These are phyloP conservation scores for Cercis canadensis DNA, from an alignment of 306 rosid species.

Conservation along the genomic window DNA sequence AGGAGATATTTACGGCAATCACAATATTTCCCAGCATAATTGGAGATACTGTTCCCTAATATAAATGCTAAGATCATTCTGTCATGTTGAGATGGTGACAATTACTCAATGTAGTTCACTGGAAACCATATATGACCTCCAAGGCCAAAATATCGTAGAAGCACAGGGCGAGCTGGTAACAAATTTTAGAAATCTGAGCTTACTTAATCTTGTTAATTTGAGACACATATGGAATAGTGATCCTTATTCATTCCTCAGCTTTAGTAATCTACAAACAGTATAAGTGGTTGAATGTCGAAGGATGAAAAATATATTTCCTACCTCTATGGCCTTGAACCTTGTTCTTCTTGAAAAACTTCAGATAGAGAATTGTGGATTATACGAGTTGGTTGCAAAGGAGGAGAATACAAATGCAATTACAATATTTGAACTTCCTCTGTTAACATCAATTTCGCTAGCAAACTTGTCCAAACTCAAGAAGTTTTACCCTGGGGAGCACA, in stretches of 20 bases:
- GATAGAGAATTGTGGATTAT: neutral
- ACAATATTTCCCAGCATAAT: too few species aligned
- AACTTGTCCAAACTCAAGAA: neutral
- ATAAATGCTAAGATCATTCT: neutral
- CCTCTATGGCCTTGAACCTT: constrained; percentile 19
- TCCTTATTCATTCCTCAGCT: neutral
- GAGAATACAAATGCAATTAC: neutral
- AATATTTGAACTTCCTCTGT: constrained; percentile 4
- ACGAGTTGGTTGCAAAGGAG: constrained; percentile 16
- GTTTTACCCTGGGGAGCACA: constrained; percentile 16
- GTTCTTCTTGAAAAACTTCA: neutral
- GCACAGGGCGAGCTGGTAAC: too few species aligned
- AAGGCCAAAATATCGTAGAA: neutral
- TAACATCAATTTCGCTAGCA: neutral
- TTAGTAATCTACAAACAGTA: constrained; percentile 1
- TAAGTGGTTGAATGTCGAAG: neutral
- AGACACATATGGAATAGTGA: constrained; percentile 31
- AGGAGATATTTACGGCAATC: too few species aligned
- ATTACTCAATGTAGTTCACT: neutral
- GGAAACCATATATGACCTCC: neutral
- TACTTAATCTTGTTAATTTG: constrained; percentile 9
- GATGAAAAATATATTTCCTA: constrained; percentile 21
- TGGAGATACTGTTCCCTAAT: too few species aligned
- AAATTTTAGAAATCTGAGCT: constrained; percentile 6
- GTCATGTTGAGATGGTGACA: neutral